Percentiles rank a stretch among this genome's conserved stretches.
These are phyloP conservation scores for Boletus vermiculosoides DNA, from an alignment of 768 basidiomycete species.

Conservation along the genomic window DNA sequence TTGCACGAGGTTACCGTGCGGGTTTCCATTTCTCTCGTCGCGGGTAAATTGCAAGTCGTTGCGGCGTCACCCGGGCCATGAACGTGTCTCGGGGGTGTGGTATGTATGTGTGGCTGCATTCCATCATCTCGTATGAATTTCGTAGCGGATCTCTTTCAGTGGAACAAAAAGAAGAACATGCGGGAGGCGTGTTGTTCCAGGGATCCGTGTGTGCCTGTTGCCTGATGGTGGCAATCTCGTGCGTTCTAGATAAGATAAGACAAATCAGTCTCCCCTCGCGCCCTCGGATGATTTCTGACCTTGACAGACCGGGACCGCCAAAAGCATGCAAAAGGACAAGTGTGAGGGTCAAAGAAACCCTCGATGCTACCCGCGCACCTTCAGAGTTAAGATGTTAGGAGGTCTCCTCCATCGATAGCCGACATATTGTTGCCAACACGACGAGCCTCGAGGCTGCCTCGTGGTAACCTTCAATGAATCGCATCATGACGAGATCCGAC, in stretches of 20 bases:
- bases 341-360: neutral
- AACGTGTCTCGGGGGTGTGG: conserved; percentile 5
- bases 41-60: neutral
- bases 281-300: too few relatives aligned
- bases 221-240: neutral
- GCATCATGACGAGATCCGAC: neutral
- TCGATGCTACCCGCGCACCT: neutral
- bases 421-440: neutral
- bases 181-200: neutral
- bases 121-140: neutral
- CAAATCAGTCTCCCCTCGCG: neutral
- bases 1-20: conserved; percentile 20
- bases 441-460: conserved; percentile 18
- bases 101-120: neutral
- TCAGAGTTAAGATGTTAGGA: neutral
- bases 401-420: neutral
- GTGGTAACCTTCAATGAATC: neutral
- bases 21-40: conserved; percentile 4
- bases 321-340: neutral
- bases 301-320: neutral
- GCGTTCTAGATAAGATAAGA: conserved; percentile 11
- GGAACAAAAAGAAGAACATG: conserved; percentile 8
- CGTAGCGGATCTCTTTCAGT: neutral
- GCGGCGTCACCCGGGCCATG: neutral
- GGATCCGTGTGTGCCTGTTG: conserved; percentile 3